Evolutionary conservation across 225 moss, liverwort and hornwort species (phyloP), one percentile per base, ranked within the genome.

Genomic region (Antitrichia curtipendula): DNA sequence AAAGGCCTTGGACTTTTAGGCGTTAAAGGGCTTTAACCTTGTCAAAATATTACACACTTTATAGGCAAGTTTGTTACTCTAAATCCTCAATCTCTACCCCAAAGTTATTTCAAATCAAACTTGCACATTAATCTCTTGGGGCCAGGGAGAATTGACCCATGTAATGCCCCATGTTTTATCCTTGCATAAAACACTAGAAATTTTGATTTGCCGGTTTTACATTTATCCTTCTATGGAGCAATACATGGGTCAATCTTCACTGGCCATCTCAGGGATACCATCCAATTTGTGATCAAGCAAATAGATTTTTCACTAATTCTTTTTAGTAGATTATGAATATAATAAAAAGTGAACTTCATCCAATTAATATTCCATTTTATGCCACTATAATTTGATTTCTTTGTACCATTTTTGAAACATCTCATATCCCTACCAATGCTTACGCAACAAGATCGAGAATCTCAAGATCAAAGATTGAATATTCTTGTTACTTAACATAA

Each of bases 81-180:
- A 0, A 25, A 69, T 7, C 40, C 15, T 70, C 3, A 4, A 0
- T 25, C 1, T 14, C 3, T 8, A 4, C 1, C 3, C 41, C 8
- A 41, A 68, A 70, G 0, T 5, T 27, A 5, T 27, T 27, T 43
- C 41, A 70, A 70, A 27, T 41, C 25, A 12, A 36, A 36, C 36
- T 65, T n/a, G n/a, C n/a, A n/a, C n/a, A n/a, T n/a, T n/a, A n/a
- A n/a, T n/a, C n/a, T n/a, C n/a, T n/a, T n/a, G n/a, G n/a, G n/a
- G n/a, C n/a, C n/a, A n/a, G n/a, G n/a, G n/a, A n/a, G n/a, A n/a
- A n/a, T n/a, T n/a, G n/a, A n/a, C n/a, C n/a, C n/a, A n/a, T n/a
- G n/a, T n/a, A n/a, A n/a, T n/a, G n/a, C n/a, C n/a, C n/a, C n/a
- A n/a, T n/a, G n/a, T n/a, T n/a, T n/a, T n/a, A n/a, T n/a, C n/a